Evolutionary conservation across 1,139 yeast genomes (phyloP).

Genomic region (Maudiozyma humilis): DNA sequence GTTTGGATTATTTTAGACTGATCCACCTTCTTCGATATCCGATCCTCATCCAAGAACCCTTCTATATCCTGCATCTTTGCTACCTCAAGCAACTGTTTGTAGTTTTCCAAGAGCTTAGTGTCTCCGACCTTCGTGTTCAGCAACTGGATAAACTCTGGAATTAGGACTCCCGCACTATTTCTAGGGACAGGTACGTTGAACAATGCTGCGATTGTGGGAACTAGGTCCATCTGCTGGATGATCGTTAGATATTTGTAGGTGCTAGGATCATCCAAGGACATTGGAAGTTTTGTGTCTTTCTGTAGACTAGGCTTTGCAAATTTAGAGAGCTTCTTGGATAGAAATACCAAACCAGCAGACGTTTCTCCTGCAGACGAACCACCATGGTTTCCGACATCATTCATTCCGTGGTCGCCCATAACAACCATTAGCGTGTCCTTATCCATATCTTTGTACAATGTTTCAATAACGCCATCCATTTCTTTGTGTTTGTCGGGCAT

Average conservation of each 20-base stretch:
- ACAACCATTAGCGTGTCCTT: constrained; percentile 63
- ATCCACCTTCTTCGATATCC: constrained; percentile 7
- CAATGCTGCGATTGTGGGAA: constrained; percentile 71
- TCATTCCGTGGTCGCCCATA: constrained; percentile 96
- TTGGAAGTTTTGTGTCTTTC: constrained; percentile 38
- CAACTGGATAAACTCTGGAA: constrained; percentile 47
- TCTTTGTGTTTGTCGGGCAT: constrained; percentile 79
- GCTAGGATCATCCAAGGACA: constrained; percentile 25
- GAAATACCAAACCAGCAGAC: constrained; percentile 66
- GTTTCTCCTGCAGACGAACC: constrained; percentile 92
- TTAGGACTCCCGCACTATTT: constrained; percentile 71
- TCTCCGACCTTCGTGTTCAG: constrained; percentile 40
- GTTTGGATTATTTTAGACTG: constrained; percentile 34
- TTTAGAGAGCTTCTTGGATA: constrained; percentile 50
- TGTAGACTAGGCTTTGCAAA: constrained; percentile 19
- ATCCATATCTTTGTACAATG: constrained; percentile 44
- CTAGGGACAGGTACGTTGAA: constrained; percentile 78
- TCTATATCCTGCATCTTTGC: constrained; percentile 6
- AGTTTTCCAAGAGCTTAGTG: constrained; percentile 46
- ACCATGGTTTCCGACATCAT: constrained; percentile 82
- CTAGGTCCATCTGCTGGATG: constrained; percentile 77
- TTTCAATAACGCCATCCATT: constrained; percentile 63
- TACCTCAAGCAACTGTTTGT: constrained; percentile 44
- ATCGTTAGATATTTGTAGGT: constrained; percentile 43
- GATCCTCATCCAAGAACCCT: constrained; percentile 2